Base-by-base conservation (phyloP, 495 filamentous ascomycete genomes). In the Talaromyces nanjingensis region DNA sequence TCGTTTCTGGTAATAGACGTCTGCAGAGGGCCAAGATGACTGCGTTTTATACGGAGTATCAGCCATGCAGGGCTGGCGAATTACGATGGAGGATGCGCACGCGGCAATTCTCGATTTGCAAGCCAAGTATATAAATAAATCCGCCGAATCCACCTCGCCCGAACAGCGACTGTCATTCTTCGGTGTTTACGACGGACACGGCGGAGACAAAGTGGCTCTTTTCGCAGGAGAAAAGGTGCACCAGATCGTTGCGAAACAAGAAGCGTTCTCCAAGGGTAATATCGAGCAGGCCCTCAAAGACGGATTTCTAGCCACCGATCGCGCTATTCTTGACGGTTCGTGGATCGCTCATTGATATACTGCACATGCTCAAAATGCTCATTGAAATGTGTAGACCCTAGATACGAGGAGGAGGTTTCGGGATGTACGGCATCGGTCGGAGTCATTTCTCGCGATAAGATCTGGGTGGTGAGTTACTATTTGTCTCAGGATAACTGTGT, bases 41-140 rank as follows among this genome's bases (percentile, higher is more conserved):
- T 87, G 91, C 73, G 85, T 96, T 71, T 74, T 93, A 66, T 98
- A 89, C 74, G 94, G 96, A 69, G 86, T 98, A 65, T 98, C 96
- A 67, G 91, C 91, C 76, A 98, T 98, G 94, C 94, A 98, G 78
- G 94, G 94, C 81, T 98, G 94, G 94, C 89, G 94, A 77, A 97
- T 98, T 76, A 96, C 91, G 77, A 98, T 98, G 94, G 94, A 98
- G 75, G 94, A 98, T 71, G 87, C 94, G 63, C 94, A 98, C 78
- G 90, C 91, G 42, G 83, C 89, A 22, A 75, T 96, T 29, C 89
- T 98, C 70, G 91, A 98, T 76, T 85, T 98, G 65, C 84, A 96
- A 69, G 84, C 88, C 65, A 82, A 82, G 65, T 77, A 73, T 62
- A 77, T 80, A 62, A 76, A 80, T 53, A 79, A 83, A 42, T 79